These are phyloP conservation scores for Rhizophora mangle DNA, from an alignment of 345 rosid genomes.

Conservation along the genomic window DNA sequence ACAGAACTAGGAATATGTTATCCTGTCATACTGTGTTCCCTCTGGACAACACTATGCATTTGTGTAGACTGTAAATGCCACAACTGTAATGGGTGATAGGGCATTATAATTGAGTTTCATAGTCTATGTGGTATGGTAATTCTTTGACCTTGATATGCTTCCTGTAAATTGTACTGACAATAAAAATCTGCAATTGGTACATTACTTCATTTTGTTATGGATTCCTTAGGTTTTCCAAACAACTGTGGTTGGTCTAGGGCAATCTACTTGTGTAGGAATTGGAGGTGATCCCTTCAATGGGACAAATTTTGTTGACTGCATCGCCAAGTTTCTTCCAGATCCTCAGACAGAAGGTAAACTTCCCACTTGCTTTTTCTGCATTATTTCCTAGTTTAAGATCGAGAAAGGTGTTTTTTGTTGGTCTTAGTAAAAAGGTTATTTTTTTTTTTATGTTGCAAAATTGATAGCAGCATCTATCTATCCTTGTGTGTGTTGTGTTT, in stretches of 20 bases:
- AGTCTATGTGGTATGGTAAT: too few relatives aligned
- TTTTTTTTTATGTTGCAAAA: too few relatives aligned
- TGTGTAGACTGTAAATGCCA: too few relatives aligned
- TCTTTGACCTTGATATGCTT: too few relatives aligned
- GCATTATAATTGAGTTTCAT: too few relatives aligned
- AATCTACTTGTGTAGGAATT: conserved; percentile 88
- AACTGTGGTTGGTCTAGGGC: conserved; percentile 91
- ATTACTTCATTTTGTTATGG: background rate
- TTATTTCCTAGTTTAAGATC: background rate
- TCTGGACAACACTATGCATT: too few relatives aligned
- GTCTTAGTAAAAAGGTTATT: too few relatives aligned
- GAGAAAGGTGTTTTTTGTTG: background rate
- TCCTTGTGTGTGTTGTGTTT: too few relatives aligned
- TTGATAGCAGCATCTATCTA: too few relatives aligned
- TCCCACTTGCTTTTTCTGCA: background rate
- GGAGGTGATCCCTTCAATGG: conserved; percentile 99
- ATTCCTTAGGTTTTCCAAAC: conserved; percentile 85
- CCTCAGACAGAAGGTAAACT: conserved; percentile 92
- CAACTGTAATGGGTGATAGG: too few relatives aligned
- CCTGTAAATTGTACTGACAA: background rate
- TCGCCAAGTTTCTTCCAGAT: conserved; percentile 75
- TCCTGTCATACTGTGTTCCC: too few relatives aligned
- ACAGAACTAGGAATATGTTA: too few relatives aligned
- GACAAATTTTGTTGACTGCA: conserved; percentile 92
- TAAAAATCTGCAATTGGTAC: background rate